A percentile compares a stretch with the other conserved stretches of the same genome.
These are phyloP conservation scores for Aspergillus nanangensis DNA, from an alignment of 495 filamentous ascomycete genomes.

Conservation along the genomic window DNA sequence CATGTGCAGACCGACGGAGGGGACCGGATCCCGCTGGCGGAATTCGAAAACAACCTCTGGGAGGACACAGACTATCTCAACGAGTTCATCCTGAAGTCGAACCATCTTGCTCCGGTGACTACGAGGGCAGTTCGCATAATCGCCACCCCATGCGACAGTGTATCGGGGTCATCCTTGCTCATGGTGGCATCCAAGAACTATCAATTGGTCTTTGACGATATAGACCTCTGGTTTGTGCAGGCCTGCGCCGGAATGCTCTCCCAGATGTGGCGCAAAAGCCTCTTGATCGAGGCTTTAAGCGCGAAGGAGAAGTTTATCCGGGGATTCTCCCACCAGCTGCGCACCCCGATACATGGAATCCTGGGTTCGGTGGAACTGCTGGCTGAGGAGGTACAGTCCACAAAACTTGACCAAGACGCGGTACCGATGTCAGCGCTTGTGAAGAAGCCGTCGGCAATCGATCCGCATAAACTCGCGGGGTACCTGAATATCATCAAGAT, in stretches of 20 bases:
- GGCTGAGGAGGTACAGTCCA: background rate
- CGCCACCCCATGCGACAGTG: background rate
- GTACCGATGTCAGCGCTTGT: background rate
- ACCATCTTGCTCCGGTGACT: background rate
- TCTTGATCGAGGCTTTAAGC: background rate
- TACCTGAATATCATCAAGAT: background rate
- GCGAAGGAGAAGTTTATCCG: background rate
- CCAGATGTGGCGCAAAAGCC: background rate
- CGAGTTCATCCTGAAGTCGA: background rate
- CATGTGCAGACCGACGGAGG: background rate
- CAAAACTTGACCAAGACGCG: background rate
- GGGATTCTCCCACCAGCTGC: constrained; percentile 10
- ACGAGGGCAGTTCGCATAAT: background rate
- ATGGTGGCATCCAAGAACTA: background rate
- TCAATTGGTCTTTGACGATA: background rate
- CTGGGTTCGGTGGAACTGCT: constrained; percentile 9
- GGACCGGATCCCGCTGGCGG: background rate
- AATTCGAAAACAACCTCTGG: background rate
- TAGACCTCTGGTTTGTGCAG: background rate
- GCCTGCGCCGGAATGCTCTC: background rate
- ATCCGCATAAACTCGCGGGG: background rate
- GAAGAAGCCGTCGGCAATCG: background rate
- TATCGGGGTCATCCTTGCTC: background rate
- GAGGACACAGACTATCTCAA: background rate
- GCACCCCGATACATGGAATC: constrained; percentile 11